Evolutionary conservation across 495 filamentous ascomycete genomes (phyloP), one percentile per base, ranked within the genome.

Genomic region (Friedmanniomyces endolithicus): DNA sequence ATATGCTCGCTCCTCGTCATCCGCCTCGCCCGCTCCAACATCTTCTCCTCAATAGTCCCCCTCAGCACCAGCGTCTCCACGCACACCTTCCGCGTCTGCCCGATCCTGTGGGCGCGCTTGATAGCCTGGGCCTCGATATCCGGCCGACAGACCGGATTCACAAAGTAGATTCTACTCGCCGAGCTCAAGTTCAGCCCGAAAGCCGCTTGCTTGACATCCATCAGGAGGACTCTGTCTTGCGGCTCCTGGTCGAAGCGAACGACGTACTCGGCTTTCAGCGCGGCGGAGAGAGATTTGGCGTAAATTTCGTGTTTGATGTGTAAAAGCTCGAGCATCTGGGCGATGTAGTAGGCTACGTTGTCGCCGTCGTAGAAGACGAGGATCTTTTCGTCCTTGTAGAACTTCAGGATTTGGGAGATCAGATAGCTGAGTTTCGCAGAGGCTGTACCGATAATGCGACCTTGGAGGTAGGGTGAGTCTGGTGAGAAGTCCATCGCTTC

Each of bases 291-390:
- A 0, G 77, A 78, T 45, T 79, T 84, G 2, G 88, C 82, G 70
- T 95, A 96, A 55, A 94, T 88, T 22, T 67, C 65, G 45, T 72
- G 69, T 29, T 65, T 61, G 55, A 72, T 60, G 35, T 71, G 64
- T 27, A 72, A 56, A 11, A 70, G 51, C 50, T 96, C 89, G 0
- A 97, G 75, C 16, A 84, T 80, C 62, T 90, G 83, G 12, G 87
- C 84, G 39, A 95, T 57, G 62, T 72, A 72, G 55, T 64, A 72
- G 0, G 90, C 88, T 4, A 85, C 75, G 63, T 92, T 89, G 49
- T 88, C 82, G 50, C 83, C 83, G 52, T 95, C 90, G 69, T 94
- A 95, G 65, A 97, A 97, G 22, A 96, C 77, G 40, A 97, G 76
- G 25, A 90, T 95, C 63, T 97, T 94, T 55, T 94, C 88, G 0